Base-by-base conservation (phyloP, 2,329 filamentous ascomycete genomes). In the Cercospora zeina region DNA sequence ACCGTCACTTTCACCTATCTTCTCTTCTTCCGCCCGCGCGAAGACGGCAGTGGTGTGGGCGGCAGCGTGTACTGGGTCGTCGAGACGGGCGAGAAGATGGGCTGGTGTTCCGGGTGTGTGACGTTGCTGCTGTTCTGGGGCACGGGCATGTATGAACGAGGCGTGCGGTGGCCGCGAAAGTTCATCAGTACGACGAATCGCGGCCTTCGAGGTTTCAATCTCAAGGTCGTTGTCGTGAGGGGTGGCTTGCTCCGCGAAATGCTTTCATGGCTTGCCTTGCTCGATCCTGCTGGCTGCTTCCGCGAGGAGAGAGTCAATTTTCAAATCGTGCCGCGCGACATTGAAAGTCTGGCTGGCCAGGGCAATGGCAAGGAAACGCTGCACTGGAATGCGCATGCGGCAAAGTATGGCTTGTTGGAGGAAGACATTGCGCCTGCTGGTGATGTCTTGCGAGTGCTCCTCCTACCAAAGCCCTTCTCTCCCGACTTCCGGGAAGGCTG, bases 41-140 rank as follows among this genome's bases (percentile, higher is more conserved):
- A 97, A 76, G 93, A 97, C 80, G 93, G 93, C 67, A 87, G 85
- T 68, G 93, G 93, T 37, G 87, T 96, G 5, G 95, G 95, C 57
- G 93, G 95, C 33, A 93, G 89, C 13, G 91, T 96, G 58, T 99
- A 99, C 82, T 97, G 93, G 93, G 88, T 96, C 30, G 85, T 97
- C 3, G 93, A 97, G 72, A 90, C 90, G 74, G 85, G 85, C 7
- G 91, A 97, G 78, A 96, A 95, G 76, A 86, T 99, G 58, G 93
- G 90, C 71, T 89, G 97, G 73, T 90, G 96, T 77, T 92, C 91
- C 24, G 95, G 95, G 51, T 84, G 96, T 62, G 88, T 97, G 63
- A 97, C 93, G 0, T 89, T 86, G 36, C 83, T 92, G 47, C 81
- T 99, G 36, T 88, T 97, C 68, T 97, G 93, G 91, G 93, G 87